Evolutionary conservation across 2,329 filamentous ascomycete species (phyloP).

Genomic region (Neofusicoccum parvum): DNA sequence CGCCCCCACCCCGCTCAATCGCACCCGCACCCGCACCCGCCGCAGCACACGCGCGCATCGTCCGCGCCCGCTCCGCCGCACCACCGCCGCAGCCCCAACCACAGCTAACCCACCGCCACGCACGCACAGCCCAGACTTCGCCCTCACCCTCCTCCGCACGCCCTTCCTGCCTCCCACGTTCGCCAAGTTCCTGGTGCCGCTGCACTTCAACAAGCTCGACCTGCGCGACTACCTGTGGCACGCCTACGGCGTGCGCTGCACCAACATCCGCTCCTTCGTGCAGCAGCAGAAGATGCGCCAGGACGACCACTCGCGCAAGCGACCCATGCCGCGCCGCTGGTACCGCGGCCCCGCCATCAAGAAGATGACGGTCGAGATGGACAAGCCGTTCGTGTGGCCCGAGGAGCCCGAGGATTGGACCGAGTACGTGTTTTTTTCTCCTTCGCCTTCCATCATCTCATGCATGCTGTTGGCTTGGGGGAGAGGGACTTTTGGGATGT

Average conservation of each 20-base stretch:
- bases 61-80: neutral
- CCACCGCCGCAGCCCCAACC: neutral
- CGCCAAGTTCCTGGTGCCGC: slow-evolving; percentile 86
- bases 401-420: slow-evolving; percentile 63
- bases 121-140: slow-evolving; percentile 75
- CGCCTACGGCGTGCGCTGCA: slow-evolving; percentile 74
- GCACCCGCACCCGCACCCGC: neutral
- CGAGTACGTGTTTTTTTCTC: slow-evolving; percentile 48
- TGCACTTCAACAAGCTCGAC: slow-evolving; percentile 95
- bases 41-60: slow-evolving; percentile 3
- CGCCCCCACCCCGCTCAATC: slow-evolving; percentile 22
- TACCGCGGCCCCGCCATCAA: slow-evolving; percentile 76
- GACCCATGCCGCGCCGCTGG: slow-evolving; percentile 56
- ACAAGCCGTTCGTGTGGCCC: slow-evolving; percentile 86
- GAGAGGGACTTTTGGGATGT: slow-evolving; percentile 14
- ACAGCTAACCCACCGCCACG: neutral
- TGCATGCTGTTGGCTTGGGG: neutral
- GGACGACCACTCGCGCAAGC: slow-evolving; percentile 43
- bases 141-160: slow-evolving; percentile 75
- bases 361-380: slow-evolving; percentile 93
- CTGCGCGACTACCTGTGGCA: slow-evolving; percentile 92
- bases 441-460: neutral
- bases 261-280: slow-evolving; percentile 76
- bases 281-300: slow-evolving; percentile 67
- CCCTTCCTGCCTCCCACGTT: slow-evolving; percentile 73